Percentiles rank a stretch among this genome's conserved stretches.
These are phyloP conservation scores for Guadua angustifolia DNA, from an alignment of 176 grass and related monocot species.

Conservation along the genomic window DNA sequence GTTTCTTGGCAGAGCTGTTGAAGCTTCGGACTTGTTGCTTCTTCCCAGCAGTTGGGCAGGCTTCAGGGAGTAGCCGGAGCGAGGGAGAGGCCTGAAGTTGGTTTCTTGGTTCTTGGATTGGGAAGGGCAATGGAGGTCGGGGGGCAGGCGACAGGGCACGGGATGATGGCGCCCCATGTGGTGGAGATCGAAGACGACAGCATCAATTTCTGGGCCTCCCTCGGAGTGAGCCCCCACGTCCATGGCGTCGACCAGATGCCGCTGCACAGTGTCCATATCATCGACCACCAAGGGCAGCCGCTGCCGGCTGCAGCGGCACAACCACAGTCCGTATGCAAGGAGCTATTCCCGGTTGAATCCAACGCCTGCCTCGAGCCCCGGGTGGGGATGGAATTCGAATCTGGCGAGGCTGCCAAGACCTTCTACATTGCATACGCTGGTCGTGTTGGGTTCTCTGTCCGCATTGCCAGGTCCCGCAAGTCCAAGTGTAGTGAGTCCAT, in stretches of 20 bases:
- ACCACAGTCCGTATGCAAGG: conserved; percentile 55
- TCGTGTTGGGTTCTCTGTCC: conserved; percentile 77
- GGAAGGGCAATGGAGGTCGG: conserved; percentile 45
- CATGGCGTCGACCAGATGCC: conserved; percentile 68
- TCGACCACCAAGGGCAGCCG: conserved; percentile 52
- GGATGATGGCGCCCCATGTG: conserved; percentile 71
- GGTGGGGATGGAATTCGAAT: conserved; percentile 94
- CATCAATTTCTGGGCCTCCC: conserved; percentile 94
- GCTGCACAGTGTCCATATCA: conserved; percentile 53
- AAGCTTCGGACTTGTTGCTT: not conserved
- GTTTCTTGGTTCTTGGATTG: conserved; percentile 29
- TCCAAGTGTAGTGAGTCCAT: conserved; percentile 87
- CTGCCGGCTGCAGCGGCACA: not conserved
- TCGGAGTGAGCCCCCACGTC: conserved; percentile 80
- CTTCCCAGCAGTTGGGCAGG: not conserved
- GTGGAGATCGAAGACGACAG: conserved; percentile 91
- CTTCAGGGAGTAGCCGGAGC: not conserved
- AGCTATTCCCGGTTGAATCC: conserved; percentile 68
- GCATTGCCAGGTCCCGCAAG: conserved; percentile 74
- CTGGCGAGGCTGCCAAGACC: conserved; percentile 87
- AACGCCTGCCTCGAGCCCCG: conserved; percentile 68
- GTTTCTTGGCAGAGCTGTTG: not conserved
- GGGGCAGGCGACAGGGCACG: conserved; percentile 30
- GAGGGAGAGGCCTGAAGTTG: not conserved
- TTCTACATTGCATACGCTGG: conserved; percentile 95